Evolutionary conservation across 352 stramenopile species (phyloP).

Genomic region (Pythium myriotylum): DNA sequence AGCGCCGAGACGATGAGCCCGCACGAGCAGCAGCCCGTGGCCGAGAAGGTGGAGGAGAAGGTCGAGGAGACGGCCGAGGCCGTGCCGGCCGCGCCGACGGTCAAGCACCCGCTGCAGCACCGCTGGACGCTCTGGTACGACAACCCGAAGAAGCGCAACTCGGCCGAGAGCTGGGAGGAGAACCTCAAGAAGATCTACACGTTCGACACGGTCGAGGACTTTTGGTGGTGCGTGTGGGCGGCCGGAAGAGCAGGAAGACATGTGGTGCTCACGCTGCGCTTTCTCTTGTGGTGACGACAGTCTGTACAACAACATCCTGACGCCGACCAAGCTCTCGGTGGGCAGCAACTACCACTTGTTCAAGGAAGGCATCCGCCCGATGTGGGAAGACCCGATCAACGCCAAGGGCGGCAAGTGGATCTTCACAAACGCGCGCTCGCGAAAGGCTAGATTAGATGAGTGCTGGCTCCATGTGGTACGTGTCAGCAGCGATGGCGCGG

Average conservation of each 20-base stretch:
- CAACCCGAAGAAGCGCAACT: slow-evolving; percentile 89
- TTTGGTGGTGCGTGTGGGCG: slow-evolving; percentile 88
- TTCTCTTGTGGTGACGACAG: slow-evolving; percentile 23
- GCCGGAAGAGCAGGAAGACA: background rate
- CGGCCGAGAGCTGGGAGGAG: slow-evolving; percentile 87
- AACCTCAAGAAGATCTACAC: slow-evolving; percentile 93
- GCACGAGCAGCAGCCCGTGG: slow-evolving; percentile 41
- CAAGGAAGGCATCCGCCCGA: slow-evolving; percentile 95
- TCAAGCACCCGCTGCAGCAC: slow-evolving; percentile 88
- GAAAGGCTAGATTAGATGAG: slow-evolving; percentile 93
- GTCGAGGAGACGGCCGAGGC: slow-evolving; percentile 30
- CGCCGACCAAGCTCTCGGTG: slow-evolving; percentile 85
- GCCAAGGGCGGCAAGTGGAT: slow-evolving; percentile 97
- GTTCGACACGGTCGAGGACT: slow-evolving; percentile 96
- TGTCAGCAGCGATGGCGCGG: background rate
- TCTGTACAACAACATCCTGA: slow-evolving; percentile 95
- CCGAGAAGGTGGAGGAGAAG: slow-evolving; percentile 40
- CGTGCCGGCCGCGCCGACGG: slow-evolving; percentile 30
- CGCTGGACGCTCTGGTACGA: slow-evolving; percentile 90
- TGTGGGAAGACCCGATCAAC: slow-evolving; percentile 97
- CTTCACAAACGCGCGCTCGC: slow-evolving; percentile 94
- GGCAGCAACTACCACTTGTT: slow-evolving; percentile 98
- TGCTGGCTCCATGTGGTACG: slow-evolving; percentile 95
- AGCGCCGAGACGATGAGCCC: slow-evolving; percentile 29
- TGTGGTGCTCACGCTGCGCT: background rate